Percentiles rank a stretch among this genome's conserved stretches.
Evolutionary conservation across 345 rosid genomes (phyloP).

Genomic region (Moricandia moricandioides): DNA sequence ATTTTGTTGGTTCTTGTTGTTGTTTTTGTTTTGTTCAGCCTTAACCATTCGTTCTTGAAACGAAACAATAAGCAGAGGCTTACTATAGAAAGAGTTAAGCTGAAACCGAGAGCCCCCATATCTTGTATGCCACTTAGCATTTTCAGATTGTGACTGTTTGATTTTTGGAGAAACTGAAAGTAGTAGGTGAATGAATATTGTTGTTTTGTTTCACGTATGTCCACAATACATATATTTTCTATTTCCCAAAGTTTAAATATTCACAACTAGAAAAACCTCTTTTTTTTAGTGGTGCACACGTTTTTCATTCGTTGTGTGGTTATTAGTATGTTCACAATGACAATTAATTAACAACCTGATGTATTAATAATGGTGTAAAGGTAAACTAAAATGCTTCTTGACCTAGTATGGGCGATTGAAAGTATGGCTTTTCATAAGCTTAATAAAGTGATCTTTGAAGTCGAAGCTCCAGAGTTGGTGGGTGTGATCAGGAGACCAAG

Average conservation of each 20-base stretch:
- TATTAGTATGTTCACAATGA: background rate
- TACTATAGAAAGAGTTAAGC: conserved; percentile 4
- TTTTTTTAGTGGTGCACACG: too few species aligned
- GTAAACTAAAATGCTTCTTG: background rate
- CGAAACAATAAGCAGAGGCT: conserved; percentile 29
- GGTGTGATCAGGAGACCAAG: too few species aligned
- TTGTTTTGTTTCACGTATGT: background rate
- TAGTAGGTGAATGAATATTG: background rate
- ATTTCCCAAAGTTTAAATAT: too few species aligned
- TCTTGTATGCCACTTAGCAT: background rate
- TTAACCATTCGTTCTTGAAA: conserved; percentile 25
- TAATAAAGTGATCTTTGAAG: too few species aligned
- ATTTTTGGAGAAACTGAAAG: background rate
- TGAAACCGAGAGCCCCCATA: background rate
- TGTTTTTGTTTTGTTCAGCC: background rate
- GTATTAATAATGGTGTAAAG: background rate
- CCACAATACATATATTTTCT: background rate
- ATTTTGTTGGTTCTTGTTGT: background rate
- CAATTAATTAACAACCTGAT: background rate
- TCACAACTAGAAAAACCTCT: too few species aligned
- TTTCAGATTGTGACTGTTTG: background rate
- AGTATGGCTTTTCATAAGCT: too few species aligned
- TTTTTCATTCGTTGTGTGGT: background rate
- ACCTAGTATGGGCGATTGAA: too few species aligned
- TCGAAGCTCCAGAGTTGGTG: too few species aligned